A percentile compares a stretch with the other conserved stretches of the same genome.
These are phyloP conservation scores for Leccinum solheimii DNA, from an alignment of 1,284 basidiomycete genomes.

Conservation along the genomic window DNA sequence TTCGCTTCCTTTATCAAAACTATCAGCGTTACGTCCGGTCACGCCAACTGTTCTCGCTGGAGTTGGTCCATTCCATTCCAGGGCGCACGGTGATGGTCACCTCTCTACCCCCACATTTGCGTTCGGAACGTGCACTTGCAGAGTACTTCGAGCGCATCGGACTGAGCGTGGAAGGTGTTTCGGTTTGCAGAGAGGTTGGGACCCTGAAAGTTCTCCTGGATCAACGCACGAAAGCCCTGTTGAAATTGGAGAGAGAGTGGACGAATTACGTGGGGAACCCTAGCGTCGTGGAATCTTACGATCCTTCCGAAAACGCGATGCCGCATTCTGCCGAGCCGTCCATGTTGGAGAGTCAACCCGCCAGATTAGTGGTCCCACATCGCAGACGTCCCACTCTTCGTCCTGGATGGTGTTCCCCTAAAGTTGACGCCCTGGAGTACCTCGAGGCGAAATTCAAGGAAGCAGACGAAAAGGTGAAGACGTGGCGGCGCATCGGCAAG, in stretches of 20 bases:
- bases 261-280: constrained; percentile 92
- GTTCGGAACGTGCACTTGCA: constrained; percentile 81
- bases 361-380: constrained; percentile 70
- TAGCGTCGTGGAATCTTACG: constrained; percentile 71
- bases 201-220: constrained; percentile 75
- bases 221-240: constrained; percentile 73
- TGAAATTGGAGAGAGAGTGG: constrained; percentile 84
- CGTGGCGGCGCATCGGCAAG: constrained; percentile 61
- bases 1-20: constrained; percentile 86
- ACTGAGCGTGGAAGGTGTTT: constrained; percentile 84
- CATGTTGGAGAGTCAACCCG: constrained; percentile 48
- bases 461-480: constrained; percentile 79
- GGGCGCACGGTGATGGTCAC: constrained; percentile 92
- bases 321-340: constrained; percentile 47
- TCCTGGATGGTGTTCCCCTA: constrained; percentile 63
- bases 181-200: constrained; percentile 82
- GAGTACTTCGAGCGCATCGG: constrained; percentile 92
- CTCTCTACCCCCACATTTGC: constrained; percentile 78
- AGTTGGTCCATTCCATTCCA: constrained; percentile 91
- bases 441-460: constrained; percentile 76
- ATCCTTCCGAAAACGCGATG: constrained; percentile 58
- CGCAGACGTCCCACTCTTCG: constrained; percentile 69
- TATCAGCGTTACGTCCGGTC: constrained; percentile 90
- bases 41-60: constrained; percentile 90
- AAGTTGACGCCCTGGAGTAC: constrained; percentile 85